A percentile compares a stretch with the other conserved stretches of the same genome.
Conservation (phyloP, 2,329 filamentous ascomycete species). For the Calonectria pseudoreteaudii region DNA sequence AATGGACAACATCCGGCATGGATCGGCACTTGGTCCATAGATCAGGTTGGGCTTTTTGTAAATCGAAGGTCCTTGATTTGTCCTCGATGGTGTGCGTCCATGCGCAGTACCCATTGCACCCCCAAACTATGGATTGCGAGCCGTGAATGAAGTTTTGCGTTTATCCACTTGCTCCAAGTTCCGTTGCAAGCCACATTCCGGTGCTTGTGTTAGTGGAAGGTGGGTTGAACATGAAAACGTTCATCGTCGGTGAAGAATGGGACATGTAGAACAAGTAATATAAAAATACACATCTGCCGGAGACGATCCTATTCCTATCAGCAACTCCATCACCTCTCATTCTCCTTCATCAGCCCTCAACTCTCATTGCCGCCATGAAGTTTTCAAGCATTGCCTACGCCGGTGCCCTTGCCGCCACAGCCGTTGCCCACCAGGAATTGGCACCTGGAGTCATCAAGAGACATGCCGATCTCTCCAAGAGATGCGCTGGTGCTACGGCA, state of each 20-base stretch:
- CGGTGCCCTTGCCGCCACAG: neutral
- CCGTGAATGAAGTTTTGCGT: neutral
- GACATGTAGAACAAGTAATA: neutral
- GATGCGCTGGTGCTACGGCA: neutral
- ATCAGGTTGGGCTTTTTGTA: neutral
- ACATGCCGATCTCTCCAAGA: neutral
- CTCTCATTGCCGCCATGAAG: neutral
- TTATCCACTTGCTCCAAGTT: neutral
- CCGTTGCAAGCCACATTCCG: constrained; percentile 3
- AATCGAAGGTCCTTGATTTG: neutral
- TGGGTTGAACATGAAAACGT: neutral
- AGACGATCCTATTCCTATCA: neutral
- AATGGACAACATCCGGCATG: neutral
- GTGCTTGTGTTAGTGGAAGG: neutral
- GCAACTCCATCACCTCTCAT: too few species aligned
- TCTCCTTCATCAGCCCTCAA: neutral
- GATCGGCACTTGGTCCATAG: neutral
- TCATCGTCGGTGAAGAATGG: neutral
- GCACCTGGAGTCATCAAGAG: neutral
- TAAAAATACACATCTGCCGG: neutral
- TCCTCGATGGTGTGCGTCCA: neutral
- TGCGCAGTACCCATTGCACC: neutral
- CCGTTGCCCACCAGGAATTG: neutral
- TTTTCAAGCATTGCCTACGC: neutral
- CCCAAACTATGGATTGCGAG: neutral